phyloP scores from a whole-genome alignment of 306 rosid species.

The Lupinus albus region DNA sequence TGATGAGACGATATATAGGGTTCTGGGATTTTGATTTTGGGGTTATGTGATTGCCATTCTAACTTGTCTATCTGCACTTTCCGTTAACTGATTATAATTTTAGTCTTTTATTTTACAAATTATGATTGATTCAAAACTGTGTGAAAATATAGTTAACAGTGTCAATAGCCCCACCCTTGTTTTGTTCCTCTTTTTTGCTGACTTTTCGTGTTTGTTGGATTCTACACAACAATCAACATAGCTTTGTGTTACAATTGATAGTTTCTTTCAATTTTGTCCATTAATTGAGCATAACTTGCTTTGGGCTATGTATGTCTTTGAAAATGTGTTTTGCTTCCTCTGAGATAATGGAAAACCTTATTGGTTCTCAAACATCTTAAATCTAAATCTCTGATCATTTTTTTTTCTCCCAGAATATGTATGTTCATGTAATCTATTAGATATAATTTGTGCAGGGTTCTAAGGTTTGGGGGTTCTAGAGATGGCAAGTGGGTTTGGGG shows the following conservation, averaged over 20 bases:
- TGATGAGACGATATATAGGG: constrained; percentile 1
- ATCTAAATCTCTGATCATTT: background rate
- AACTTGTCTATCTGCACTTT: no score
- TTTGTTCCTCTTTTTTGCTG: background rate
- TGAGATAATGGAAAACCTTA: constrained; percentile 2
- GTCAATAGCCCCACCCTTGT: background rate
- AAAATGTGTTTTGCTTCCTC: background rate
- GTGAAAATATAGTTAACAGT: no score
- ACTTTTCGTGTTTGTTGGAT: constrained; percentile 1
- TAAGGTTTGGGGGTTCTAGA: constrained; percentile 36
- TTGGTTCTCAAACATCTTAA: background rate
- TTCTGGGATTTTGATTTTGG: background rate
- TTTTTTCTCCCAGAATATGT: background rate
- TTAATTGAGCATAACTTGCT: no score
- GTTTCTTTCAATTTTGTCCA: no score
- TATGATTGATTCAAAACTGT: no score
- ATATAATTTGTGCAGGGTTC: constrained; percentile 45
- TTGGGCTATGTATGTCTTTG: no score
- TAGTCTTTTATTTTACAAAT: no score
- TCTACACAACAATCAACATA: background rate
- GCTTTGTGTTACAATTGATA: no score
- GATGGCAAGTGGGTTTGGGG: constrained; percentile 80
- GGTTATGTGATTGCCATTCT: no score
- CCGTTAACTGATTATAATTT: no score
- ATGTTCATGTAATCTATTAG: constrained; percentile 45